Conservation (phyloP, 2,329 filamentous ascomycete genomes). For the Fusarium fracticaudum region DNA sequence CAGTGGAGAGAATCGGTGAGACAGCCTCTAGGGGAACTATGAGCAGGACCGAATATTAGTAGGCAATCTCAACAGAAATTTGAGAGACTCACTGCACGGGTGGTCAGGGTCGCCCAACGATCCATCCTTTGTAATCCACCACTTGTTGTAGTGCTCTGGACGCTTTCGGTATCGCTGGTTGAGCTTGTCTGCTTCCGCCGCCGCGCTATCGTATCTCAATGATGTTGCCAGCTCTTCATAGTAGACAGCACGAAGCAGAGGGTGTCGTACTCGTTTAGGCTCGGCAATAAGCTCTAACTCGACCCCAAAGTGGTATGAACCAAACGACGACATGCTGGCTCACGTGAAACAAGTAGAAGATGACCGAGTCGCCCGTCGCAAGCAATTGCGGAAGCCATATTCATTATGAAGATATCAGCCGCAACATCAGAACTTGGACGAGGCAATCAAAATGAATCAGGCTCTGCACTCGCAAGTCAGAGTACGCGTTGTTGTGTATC, state of each 20-base stretch:
- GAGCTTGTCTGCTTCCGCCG: not conserved
- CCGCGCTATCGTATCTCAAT: not conserved
- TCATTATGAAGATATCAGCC: not conserved
- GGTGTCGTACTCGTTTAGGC: not conserved
- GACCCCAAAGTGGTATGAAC: not conserved
- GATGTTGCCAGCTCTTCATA: not conserved
- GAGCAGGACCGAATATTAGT: not conserved
- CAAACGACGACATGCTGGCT: not conserved
- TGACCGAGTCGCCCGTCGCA: not conserved
- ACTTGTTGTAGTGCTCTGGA: not conserved
- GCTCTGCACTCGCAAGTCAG: not conserved
- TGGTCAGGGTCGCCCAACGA: not conserved
- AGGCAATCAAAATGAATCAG: not conserved
- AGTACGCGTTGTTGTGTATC: not conserved
- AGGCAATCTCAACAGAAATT: rapidly evolving
- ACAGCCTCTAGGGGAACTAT: not conserved
- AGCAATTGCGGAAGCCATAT: not conserved
- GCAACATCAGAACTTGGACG: not conserved
- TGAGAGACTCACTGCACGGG: not conserved
- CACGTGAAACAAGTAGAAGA: not conserved
- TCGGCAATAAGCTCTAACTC: not conserved
- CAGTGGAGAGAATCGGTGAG: not conserved
- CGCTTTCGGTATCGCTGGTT: not conserved
- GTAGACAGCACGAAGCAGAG: not conserved
- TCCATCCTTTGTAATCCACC: not conserved